These are phyloP conservation scores for Sclerotinia glacialis DNA, from an alignment of 2,329 filamentous ascomycete species.

Conservation along the genomic window DNA sequence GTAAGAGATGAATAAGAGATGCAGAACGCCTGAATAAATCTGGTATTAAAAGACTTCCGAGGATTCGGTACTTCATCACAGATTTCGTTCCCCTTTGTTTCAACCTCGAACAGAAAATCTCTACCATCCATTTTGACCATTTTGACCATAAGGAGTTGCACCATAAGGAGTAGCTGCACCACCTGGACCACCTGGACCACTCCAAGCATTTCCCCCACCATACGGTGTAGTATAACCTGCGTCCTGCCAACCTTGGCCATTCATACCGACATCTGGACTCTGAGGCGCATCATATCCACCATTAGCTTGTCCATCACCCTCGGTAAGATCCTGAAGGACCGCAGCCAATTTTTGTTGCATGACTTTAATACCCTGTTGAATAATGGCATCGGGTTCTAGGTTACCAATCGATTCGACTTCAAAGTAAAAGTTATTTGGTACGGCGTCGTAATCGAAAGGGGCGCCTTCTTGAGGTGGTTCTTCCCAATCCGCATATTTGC, in stretches of 20 bases:
- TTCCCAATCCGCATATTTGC: constrained; percentile 75
- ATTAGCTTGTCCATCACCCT: constrained; percentile 52
- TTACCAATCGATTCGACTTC: constrained; percentile 88
- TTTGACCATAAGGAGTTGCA: constrained; percentile 59
- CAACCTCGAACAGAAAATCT: background rate
- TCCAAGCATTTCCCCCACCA: constrained; percentile 64
- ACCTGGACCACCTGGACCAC: constrained; percentile 46
- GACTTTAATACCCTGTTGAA: constrained; percentile 83
- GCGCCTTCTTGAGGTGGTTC: constrained; percentile 78
- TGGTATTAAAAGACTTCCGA: background rate
- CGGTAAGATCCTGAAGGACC: constrained; percentile 67
- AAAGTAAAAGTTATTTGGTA: constrained; percentile 83
- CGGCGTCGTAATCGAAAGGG: constrained; percentile 85
- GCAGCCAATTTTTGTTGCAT: constrained; percentile 86
- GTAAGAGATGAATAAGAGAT: background rate
- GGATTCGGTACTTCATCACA: background rate
- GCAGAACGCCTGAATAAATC: background rate
- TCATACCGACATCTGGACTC: constrained; percentile 58
- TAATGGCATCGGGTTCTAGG: constrained; percentile 83
- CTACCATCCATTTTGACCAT: constrained; percentile 33
- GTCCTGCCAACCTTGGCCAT: constrained; percentile 57
- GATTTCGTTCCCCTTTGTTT: background rate
- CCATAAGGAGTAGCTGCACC: constrained; percentile 56
- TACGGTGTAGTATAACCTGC: constrained; percentile 68
- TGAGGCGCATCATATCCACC: constrained; percentile 55